Percentiles rank a stretch among this genome's conserved stretches.
Evolutionary conservation across 2,329 filamentous ascomycete genomes (phyloP).

Genomic region (Ophiosphaerella korrae): DNA sequence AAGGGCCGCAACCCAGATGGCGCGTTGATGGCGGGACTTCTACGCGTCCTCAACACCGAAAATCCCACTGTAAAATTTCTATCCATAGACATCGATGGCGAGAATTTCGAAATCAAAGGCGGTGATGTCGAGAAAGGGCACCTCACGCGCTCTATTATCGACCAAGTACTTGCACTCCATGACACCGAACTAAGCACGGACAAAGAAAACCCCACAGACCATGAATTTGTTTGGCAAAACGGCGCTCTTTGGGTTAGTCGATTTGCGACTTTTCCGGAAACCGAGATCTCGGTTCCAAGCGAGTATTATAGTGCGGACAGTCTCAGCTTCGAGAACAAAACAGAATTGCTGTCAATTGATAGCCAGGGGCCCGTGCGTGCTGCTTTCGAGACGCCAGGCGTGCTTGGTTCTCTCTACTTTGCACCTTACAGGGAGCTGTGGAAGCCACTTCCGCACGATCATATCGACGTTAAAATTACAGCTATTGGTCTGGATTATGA

Average conservation of each 20-base stretch:
- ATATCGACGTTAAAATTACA: no score
- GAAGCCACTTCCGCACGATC: no score
- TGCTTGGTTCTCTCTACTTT: no score
- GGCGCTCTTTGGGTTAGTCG: constrained; percentile 25
- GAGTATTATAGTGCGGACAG: neutral
- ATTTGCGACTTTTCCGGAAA: neutral
- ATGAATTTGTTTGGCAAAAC: constrained; percentile 23
- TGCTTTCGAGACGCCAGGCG: neutral
- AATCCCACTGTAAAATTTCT: constrained; percentile 3
- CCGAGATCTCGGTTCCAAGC: constrained; percentile 10
- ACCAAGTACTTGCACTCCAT: neutral
- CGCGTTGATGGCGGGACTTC: constrained; percentile 6
- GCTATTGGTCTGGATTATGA: no score
- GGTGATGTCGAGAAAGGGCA: neutral
- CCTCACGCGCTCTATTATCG: neutral
- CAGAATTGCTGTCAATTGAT: neutral
- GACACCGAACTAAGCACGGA: neutral
- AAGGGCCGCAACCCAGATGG: constrained; percentile 9
- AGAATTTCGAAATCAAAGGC: constrained; percentile 3
- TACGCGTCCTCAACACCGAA: constrained; percentile 16
- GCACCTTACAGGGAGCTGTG: no score
- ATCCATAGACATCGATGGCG: constrained; percentile 13
- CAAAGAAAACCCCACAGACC: constrained; percentile 8
- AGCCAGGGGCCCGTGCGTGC: neutral
- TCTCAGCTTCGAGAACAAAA: neutral